Conservation (phyloP, 139 green algal species). For the Coccomyxa sp. region DNA sequence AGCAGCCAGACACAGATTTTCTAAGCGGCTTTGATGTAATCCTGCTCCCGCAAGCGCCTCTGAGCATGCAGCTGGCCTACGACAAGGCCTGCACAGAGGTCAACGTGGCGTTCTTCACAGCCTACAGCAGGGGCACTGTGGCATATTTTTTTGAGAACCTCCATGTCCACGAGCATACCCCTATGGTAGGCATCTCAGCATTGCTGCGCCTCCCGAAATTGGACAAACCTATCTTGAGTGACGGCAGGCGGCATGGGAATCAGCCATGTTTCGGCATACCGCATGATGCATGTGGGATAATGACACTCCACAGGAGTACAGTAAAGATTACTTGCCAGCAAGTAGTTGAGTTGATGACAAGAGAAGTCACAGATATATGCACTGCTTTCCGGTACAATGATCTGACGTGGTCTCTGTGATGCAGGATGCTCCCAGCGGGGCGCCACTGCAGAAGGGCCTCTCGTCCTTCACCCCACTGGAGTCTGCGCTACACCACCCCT, state of each 20-base stretch:
- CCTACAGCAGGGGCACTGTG: constrained; percentile 31
- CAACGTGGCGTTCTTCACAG: constrained; percentile 58
- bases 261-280: not conserved
- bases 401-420: not conserved
- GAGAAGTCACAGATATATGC: not conserved
- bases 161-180: constrained; percentile 46
- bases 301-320: no score
- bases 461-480: constrained; percentile 13
- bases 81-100: constrained; percentile 32
- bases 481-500: constrained; percentile 10
- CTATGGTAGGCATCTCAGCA: constrained; percentile 25
- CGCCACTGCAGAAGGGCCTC: not conserved
- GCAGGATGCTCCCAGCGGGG: not conserved
- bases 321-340: not conserved
- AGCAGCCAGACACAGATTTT: not conserved
- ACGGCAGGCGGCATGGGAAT: not conserved
- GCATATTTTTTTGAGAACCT: constrained; percentile 75
- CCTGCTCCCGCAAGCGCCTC: constrained; percentile 32
- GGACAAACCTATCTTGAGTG: no score
- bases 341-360: not conserved
- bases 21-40: constrained; percentile 43
- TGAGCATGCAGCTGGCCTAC: constrained; percentile 13
- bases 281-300: not conserved
- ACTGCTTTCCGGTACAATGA: not conserved
- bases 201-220: no score